Conservation (phyloP, 345 rosid genomes). For the Isatis tinctoria region DNA sequence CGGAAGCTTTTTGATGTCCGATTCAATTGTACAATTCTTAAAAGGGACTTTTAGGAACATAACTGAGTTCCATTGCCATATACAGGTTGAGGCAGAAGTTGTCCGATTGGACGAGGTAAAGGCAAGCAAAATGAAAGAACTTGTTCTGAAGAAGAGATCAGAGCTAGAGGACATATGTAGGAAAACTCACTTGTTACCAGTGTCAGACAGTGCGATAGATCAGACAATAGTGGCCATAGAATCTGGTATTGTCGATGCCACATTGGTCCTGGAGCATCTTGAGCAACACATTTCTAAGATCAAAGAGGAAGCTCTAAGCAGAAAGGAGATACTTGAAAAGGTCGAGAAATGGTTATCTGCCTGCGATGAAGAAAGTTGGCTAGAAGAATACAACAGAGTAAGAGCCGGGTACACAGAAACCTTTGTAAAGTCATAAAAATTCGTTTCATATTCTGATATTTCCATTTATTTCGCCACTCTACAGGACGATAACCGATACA, state of each 20-base stretch:
- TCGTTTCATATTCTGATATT: not conserved
- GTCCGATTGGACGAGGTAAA: conserved; percentile 79
- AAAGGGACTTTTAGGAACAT: too few species aligned
- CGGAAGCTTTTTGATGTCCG: not conserved
- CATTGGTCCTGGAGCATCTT: conserved; percentile 63
- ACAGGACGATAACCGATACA: conserved; percentile 95
- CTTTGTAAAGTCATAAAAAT: not conserved
- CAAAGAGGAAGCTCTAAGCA: conserved; percentile 86
- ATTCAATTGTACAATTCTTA: too few species aligned
- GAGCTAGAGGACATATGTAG: conserved; percentile 91
- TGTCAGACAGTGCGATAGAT: conserved; percentile 59
- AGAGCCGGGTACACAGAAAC: conserved; percentile 8
- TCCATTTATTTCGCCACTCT: conserved; percentile 21
- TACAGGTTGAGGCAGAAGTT: conserved; percentile 91
- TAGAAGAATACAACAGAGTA: conserved; percentile 96
- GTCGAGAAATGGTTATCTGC: conserved; percentile 94
- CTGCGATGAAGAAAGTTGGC: conserved; percentile 98
- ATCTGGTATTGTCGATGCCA: conserved; percentile 77
- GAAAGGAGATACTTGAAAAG: conserved; percentile 91
- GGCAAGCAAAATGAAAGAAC: conserved; percentile 95
- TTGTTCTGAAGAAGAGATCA: conserved; percentile 82
- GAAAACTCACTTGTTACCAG: conserved; percentile 78
- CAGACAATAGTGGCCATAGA: conserved; percentile 68
- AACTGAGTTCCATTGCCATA: not conserved
- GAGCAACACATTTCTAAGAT: conserved; percentile 78